Percentiles rank a stretch among this genome's conserved stretches.
These are phyloP conservation scores for Angophora floribunda DNA, from an alignment of 345 rosid genomes.

Conservation along the genomic window DNA sequence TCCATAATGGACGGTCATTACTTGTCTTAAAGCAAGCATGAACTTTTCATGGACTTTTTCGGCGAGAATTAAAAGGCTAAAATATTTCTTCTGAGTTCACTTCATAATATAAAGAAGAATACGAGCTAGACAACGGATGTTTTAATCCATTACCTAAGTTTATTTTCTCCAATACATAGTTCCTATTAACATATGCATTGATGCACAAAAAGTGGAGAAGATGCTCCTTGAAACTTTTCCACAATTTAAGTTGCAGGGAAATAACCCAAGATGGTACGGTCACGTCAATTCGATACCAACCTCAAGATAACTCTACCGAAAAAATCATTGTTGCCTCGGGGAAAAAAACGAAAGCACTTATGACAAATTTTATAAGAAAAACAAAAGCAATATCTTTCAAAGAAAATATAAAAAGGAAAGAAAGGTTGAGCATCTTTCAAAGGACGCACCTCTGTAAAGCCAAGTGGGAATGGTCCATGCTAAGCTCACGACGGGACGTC, in stretches of 20 bases:
- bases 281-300: not conserved
- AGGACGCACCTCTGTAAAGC: not conserved
- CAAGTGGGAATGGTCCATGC: not conserved
- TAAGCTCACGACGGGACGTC: not conserved
- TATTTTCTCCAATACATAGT: not conserved
- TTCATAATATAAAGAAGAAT: not conserved
- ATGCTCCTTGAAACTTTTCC: not conserved
- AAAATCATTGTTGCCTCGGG: not conserved
- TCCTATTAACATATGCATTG: not conserved
- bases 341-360: not conserved
- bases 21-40: not conserved
- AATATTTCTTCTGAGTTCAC: not conserved
- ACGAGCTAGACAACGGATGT: not conserved
- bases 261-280: not conserved
- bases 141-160: not conserved
- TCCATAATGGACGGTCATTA: not conserved
- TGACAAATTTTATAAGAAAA: not conserved
- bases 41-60: not conserved
- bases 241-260: not conserved
- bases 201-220: not conserved
- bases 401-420: not conserved
- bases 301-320: not conserved
- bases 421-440: not conserved
- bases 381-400: too few relatives aligned
- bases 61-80: not conserved